These are phyloP conservation scores for Psilocybe subaeruginosa DNA, from an alignment of 768 basidiomycete genomes.

Conservation along the genomic window DNA sequence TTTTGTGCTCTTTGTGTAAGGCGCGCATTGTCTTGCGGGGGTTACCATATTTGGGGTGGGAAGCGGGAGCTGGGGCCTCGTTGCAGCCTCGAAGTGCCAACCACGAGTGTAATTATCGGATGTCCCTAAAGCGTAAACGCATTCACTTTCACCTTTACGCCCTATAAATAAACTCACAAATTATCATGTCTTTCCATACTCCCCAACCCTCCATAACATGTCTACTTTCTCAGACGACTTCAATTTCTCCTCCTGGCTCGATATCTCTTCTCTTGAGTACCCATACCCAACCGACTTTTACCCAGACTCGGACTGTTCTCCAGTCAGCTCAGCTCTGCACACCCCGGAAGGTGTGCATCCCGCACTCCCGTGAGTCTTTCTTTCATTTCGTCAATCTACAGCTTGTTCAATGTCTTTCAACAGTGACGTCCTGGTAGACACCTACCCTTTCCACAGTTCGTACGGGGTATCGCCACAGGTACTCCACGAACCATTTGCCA, in stretches of 20 bases:
- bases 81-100: background rate
- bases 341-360: background rate
- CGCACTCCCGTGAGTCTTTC: background rate
- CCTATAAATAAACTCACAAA: background rate
- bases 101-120: slow-evolving; percentile 17
- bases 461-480: background rate
- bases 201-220: background rate
- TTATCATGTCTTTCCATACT: background rate
- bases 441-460: background rate
- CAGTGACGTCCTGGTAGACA: background rate
- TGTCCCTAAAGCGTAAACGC: slow-evolving; percentile 31
- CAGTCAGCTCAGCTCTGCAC: background rate
- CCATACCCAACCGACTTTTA: no score
- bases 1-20: slow-evolving; percentile 18
- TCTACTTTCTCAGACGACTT: background rate
- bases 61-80: slow-evolving; percentile 32
- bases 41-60: slow-evolving; percentile 35
- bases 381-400: background rate
- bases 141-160: slow-evolving; percentile 18
- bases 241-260: background rate
- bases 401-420: background rate
- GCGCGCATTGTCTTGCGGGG: background rate
- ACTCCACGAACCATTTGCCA: background rate
- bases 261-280: no score
- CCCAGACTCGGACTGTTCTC: background rate